A percentile compares a stretch with the other conserved stretches of the same genome.
These are phyloP conservation scores for Oryza glumipatula DNA, from an alignment of 176 grass and related monocot species.

Conservation along the genomic window DNA sequence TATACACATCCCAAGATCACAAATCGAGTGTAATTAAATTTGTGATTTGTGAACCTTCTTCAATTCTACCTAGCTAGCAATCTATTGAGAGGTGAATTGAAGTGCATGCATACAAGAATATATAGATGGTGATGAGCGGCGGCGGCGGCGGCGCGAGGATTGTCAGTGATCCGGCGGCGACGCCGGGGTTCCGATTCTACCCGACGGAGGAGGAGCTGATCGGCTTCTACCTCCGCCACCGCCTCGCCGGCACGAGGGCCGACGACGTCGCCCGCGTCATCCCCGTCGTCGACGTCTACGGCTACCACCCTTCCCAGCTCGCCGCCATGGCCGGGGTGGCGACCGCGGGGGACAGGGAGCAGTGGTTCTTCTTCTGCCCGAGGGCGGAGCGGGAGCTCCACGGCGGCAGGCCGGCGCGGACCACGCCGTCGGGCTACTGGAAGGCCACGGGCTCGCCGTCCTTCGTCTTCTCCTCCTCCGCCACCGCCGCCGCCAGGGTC, in stretches of 20 bases:
- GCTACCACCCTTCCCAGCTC: constrained; percentile 60
- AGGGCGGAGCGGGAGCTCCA: constrained; percentile 51
- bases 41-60: too few species aligned
- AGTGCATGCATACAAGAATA: too few species aligned
- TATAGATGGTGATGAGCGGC: too few species aligned
- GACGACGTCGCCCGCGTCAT: constrained; percentile 55
- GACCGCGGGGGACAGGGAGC: constrained; percentile 53
- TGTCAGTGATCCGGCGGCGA: neutral
- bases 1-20: too few species aligned
- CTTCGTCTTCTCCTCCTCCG: constrained; percentile 40
- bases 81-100: too few species aligned
- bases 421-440: constrained; percentile 74
- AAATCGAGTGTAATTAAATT: too few species aligned
- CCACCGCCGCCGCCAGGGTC: constrained; percentile 25
- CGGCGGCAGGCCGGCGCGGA: constrained; percentile 56
- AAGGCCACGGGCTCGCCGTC: constrained; percentile 74
- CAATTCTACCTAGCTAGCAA: too few species aligned
- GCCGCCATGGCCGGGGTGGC: constrained; percentile 55
- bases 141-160: too few species aligned
- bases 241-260: constrained; percentile 40
- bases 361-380: constrained; percentile 86
- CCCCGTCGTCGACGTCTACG: constrained; percentile 74
- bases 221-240: constrained; percentile 66
- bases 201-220: constrained; percentile 89
- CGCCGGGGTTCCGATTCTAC: constrained; percentile 71